Conservation (phyloP, 257 asterid genomes). For the Forsythia viridissima region DNA sequence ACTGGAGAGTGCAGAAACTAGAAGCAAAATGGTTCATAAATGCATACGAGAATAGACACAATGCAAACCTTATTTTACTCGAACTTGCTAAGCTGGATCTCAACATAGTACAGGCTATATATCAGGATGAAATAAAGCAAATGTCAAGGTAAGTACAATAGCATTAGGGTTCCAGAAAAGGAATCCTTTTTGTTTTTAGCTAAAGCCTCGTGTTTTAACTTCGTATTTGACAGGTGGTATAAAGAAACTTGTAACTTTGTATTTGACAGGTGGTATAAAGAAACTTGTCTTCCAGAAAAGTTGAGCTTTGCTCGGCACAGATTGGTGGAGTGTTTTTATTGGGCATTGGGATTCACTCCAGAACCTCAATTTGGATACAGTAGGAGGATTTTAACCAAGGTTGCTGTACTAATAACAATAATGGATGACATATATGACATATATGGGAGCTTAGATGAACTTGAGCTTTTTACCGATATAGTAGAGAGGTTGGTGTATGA, state of each 20-base stretch:
- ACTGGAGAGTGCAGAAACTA: conserved; percentile 33
- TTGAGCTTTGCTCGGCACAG: conserved; percentile 36
- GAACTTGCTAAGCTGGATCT: conserved; percentile 44
- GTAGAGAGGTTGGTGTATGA: conserved; percentile 29
- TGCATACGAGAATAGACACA: conserved; percentile 9
- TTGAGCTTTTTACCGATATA: conserved; percentile 30
- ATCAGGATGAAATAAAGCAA: conserved; percentile 36
- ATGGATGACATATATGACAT: conserved; percentile 35
- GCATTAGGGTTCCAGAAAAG: not conserved
- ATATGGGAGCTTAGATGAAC: conserved; percentile 37
- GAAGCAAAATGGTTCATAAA: conserved; percentile 37
- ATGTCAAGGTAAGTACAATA: conserved; percentile 21
- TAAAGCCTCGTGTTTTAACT: not conserved
- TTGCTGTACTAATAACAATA: conserved; percentile 8
- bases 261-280: conserved; percentile 28
- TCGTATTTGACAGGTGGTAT: conserved; percentile 28
- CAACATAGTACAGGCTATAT: conserved; percentile 32
- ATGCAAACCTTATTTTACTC: conserved; percentile 27
- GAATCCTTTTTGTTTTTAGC: not conserved
- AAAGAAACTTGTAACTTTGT: not conserved
- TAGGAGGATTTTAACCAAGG: conserved; percentile 17
- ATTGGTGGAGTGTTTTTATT: conserved; percentile 37
- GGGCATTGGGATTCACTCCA: conserved; percentile 32
- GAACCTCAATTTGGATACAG: conserved; percentile 22
- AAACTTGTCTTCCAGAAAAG: conserved; percentile 24